Evolutionary conservation across 1,284 basidiomycete species (phyloP).

Genomic region (Pascua sp.): DNA sequence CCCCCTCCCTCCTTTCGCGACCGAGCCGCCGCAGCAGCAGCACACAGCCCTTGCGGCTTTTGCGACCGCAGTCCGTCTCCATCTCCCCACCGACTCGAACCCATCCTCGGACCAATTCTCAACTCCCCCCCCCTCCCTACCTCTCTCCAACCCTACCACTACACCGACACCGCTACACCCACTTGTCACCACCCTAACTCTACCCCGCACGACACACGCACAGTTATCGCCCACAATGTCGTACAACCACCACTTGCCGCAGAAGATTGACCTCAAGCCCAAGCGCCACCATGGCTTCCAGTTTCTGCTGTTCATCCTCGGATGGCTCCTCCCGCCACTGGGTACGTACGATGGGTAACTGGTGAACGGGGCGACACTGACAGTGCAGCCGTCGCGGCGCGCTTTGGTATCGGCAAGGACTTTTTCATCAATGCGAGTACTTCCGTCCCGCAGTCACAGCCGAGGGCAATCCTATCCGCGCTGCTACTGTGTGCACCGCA

Average conservation of each 20-base stretch:
- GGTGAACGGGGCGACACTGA: background rate
- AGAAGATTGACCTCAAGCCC: slow-evolving; percentile 64
- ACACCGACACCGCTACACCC: background rate
- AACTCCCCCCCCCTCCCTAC: too few species aligned
- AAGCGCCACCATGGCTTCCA: slow-evolving; percentile 77
- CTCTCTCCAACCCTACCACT: background rate
- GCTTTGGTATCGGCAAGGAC: slow-evolving; percentile 85
- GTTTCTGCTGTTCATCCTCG: slow-evolving; percentile 74
- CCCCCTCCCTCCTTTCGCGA: too few species aligned
- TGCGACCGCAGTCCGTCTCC: too few species aligned
- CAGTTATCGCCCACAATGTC: slow-evolving; percentile 8
- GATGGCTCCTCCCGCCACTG: slow-evolving; percentile 78
- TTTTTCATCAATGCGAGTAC: slow-evolving; percentile 78
- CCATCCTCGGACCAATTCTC: too few species aligned
- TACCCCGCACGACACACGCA: background rate
- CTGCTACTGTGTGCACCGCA: background rate
- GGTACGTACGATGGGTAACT: slow-evolving; percentile 55
- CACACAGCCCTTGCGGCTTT: too few species aligned
- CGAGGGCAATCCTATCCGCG: too few species aligned
- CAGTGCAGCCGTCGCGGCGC: slow-evolving; percentile 75
- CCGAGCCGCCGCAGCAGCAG: too few species aligned
- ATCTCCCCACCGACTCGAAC: too few species aligned
- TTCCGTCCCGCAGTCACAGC: background rate
- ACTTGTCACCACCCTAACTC: background rate
- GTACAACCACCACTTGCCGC: slow-evolving; percentile 39